A percentile compares a stretch with the other conserved stretches of the same genome.
phyloP scores from a whole-genome alignment of 2,329 filamentous ascomycete species.

The Colletotrichum sp. region DNA sequence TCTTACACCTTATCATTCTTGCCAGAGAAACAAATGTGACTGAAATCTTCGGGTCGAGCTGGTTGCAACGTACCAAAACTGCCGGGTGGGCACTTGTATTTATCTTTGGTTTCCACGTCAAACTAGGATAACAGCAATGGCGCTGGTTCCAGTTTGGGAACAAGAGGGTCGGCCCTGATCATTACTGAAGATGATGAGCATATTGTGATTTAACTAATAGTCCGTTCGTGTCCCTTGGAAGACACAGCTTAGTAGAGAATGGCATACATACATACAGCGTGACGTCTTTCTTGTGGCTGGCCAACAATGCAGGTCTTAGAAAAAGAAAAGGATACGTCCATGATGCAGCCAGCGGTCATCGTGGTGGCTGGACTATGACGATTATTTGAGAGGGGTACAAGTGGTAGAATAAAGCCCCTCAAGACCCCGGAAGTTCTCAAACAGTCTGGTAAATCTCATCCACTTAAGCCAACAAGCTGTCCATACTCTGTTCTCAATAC shows the following conservation, averaged over 20 bases:
- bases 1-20: background rate
- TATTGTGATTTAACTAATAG: no score
- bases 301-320: background rate
- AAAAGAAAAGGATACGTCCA: background rate
- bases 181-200: background rate
- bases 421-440: background rate
- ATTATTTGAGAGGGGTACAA: background rate
- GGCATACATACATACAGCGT: background rate
- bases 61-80: background rate
- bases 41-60: background rate
- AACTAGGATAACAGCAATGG: background rate
- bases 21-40: background rate
- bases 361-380: background rate
- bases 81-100: accelerated
- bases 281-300: background rate
- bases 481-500: background rate
- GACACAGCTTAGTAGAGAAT: background rate
- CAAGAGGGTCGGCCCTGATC: background rate
- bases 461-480: background rate
- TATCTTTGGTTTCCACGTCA: background rate
- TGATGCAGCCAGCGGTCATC: background rate
- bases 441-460: background rate
- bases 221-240: background rate
- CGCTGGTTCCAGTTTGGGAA: background rate
- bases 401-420: background rate